Base-by-base conservation (phyloP, 768 basidiomycete species). In the Boletus subparvulus region DNA sequence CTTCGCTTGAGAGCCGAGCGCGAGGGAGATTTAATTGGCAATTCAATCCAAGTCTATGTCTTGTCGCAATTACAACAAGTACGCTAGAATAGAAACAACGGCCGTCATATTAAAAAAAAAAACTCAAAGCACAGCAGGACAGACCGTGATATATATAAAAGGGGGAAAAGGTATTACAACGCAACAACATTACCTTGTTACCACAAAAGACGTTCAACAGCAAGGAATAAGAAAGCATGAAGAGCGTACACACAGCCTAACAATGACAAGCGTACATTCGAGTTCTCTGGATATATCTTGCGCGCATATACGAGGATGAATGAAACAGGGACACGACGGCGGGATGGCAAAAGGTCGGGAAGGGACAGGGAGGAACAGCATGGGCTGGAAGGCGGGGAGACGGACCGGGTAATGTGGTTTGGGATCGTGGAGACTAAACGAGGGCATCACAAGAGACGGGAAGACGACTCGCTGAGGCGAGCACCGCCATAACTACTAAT, bases 231-330 rank as follows among this genome's bases (percentile, higher is more conserved):
- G 19, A 45, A 58, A 55, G 35, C 55, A 52, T 2, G 28, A 47
- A 50, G 13, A 59, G 43, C 47, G 19, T 67, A 64, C 62, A 65
- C 40, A 64, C 52, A 58, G 11, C 52, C 28, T 30, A 55, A 47
- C 35, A 24, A 55, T 37, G 40, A 67, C 58, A 54, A 60, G 45
- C 50, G 35, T 65, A 68, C 63, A 68, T 47, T 67, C 32, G 24
- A 17, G 12, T 48, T 51, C 26, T 47, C 35, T 44, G 40, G 43
- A 9, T 53, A 65, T 60, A 58, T 60, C 55, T 60, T 52, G 55
- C 12, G 35, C 35, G 24, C 50, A 52, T 33, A 56, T 47, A 53
- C 12, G 39, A 30, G 50, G 36, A 30, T 54, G 52, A 50, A 61
- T 54, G 41, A 8, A 45, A 41, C 28, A 21, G 49, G 16, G 21